A percentile compares a stretch with the other conserved stretches of the same genome.
Conservation (phyloP, 345 rosid genomes). For the Cochlearia excelsa region DNA sequence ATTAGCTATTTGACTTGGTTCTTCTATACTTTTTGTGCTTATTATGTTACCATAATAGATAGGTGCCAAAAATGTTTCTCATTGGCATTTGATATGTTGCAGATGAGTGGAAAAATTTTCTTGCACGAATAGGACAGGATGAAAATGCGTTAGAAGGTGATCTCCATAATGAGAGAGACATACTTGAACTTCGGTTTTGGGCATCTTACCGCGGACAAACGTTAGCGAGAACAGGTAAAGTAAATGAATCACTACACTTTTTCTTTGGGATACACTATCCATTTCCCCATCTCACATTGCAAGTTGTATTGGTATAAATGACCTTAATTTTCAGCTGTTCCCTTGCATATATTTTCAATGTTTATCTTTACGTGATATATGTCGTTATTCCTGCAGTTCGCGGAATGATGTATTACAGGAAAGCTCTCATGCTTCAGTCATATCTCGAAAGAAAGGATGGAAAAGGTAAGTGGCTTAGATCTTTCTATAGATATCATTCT, state of each 20-base stretch:
- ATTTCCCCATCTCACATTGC: slow-evolving; percentile 10
- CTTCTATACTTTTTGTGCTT: slow-evolving; percentile 11
- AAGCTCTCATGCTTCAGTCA: slow-evolving; percentile 91
- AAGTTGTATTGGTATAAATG: slow-evolving; percentile 8
- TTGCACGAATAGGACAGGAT: slow-evolving; percentile 95
- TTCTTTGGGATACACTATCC: slow-evolving; percentile 14
- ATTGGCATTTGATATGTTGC: slow-evolving; percentile 30
- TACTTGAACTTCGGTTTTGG: slow-evolving; percentile 98
- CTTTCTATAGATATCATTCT: slow-evolving; percentile 20
- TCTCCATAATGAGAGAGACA: slow-evolving; percentile 64
- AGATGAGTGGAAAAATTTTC: slow-evolving; percentile 99
- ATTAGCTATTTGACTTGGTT: slow-evolving; percentile 10
- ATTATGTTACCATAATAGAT: slow-evolving; percentile 13
- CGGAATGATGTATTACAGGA: slow-evolving; percentile 99
- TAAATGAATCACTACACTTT: slow-evolving; percentile 10
- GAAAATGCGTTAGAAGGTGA: slow-evolving; percentile 81
- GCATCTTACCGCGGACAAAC: slow-evolving; percentile 99
- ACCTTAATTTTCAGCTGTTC: slow-evolving; percentile 7
- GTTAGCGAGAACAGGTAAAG: slow-evolving; percentile 84
- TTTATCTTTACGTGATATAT: slow-evolving; percentile 19
- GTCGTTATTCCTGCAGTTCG: slow-evolving; percentile 59
- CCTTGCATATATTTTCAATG: slow-evolving; percentile 10
- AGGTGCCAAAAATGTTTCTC: slow-evolving; percentile 19
- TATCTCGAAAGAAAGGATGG: slow-evolving; percentile 66
- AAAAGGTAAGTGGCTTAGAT: slow-evolving; percentile 55